Base-by-base conservation (phyloP, 2,329 filamentous ascomycete genomes). In the Botrytis byssoidea region DNA sequence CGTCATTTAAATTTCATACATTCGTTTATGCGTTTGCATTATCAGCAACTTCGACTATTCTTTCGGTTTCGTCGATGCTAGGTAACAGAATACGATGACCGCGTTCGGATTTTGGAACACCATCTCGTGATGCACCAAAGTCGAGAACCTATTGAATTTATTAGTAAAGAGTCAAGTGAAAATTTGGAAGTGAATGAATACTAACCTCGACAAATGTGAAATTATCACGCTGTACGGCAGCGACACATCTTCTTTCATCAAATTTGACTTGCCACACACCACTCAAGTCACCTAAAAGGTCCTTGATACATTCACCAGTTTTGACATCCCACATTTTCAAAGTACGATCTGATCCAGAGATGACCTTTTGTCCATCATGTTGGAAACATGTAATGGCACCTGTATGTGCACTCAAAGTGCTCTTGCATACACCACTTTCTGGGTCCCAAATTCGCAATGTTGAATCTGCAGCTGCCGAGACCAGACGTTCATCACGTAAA, bases 251-350 rank as follows among this genome's bases (percentile, higher is more conserved):
- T 77, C 96, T 88, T 81, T 97, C 94, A 80, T 99, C 95, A 84
- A 99, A 99, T 80, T 96, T 96, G 79, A 99, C 96, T 84, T 99
- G 96, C 96, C 96, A 99, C 12, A 99, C 96, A n/a, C 95, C 95
- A 77, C 92, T 95, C 51, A 99, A 87, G 80, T 98, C 95, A 22
- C 94, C 97, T 79, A 99, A 86, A 60, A 99, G 88, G 82, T 99
- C 95, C 77, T 95, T 93, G 70, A 97, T 90, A 81, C 94, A 98
- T 79, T 98, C 93, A 67, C 96, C 96, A 2, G 92, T 97, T 79
- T 91, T 90, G 68, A 98, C 92, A 80, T 99, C 94, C 96, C 96
- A 99, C 93, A 99, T 97, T 86, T 99, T 99, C 76, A 99, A 86
- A 5, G 94, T 98, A 79, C 95, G 91, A 82, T 99, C 96, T 74